Conservation (phyloP, 495 filamentous ascomycete species). For the Articulospora tetracladia region DNA sequence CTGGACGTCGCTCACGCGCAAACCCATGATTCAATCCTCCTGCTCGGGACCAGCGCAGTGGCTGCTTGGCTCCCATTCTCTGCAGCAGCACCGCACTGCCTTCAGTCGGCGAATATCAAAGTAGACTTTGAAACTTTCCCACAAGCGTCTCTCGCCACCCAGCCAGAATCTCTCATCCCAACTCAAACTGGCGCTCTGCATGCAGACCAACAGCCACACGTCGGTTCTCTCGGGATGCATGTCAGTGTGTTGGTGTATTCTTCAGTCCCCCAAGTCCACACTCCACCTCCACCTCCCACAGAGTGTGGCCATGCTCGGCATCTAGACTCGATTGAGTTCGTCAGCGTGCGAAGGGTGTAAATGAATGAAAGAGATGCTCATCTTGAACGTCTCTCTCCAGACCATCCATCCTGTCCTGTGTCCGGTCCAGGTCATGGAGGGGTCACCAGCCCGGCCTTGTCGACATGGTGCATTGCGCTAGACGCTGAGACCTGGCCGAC, state of each 20-base stretch:
- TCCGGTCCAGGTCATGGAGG: too few relatives aligned
- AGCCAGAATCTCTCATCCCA: background rate
- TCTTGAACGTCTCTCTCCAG: too few relatives aligned
- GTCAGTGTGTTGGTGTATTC: background rate
- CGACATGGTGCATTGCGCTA: background rate
- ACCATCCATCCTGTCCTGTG: too few relatives aligned
- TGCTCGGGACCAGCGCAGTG: too few relatives aligned
- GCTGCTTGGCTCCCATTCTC: background rate
- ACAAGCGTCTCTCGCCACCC: background rate
- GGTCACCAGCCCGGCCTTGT: background rate
- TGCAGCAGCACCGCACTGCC: background rate
- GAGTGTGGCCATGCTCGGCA: too few relatives aligned
- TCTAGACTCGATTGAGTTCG: background rate
- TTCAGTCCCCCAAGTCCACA: too few relatives aligned
- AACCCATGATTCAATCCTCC: background rate
- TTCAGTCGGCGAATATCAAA: too few relatives aligned
- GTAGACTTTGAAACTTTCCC: background rate
- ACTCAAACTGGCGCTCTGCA: conserved; percentile 8
- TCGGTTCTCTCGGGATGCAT: background rate
- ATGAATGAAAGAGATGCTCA: too few relatives aligned
- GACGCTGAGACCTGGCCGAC: background rate
- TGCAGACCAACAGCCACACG: conserved; percentile 1
- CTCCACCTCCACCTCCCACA: too few relatives aligned
- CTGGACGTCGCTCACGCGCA: too few relatives aligned
- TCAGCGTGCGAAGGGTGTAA: background rate